These are phyloP conservation scores for Camelina laxa DNA, from an alignment of 345 rosid genomes.

Conservation along the genomic window DNA sequence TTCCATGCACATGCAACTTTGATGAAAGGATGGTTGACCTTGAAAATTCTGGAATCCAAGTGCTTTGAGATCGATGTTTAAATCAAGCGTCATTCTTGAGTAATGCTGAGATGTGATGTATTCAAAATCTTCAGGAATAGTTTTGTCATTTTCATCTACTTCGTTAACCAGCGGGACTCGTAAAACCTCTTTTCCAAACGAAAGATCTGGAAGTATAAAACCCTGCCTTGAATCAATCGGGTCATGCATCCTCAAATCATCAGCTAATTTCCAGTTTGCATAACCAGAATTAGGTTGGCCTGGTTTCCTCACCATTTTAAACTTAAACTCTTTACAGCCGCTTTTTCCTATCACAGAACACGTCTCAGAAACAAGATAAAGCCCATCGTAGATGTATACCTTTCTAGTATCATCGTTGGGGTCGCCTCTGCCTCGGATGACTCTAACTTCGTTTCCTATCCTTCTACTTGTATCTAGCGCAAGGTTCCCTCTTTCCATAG, in stretches of 20 bases:
- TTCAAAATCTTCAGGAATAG: constrained; percentile 55
- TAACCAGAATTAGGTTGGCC: constrained; percentile 48
- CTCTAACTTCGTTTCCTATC: constrained; percentile 62
- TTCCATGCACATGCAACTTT: constrained; percentile 45
- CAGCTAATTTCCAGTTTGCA: background rate
- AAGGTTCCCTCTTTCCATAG: constrained; percentile 69
- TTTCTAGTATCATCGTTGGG: constrained; percentile 23
- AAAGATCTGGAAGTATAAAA: constrained; percentile 56
- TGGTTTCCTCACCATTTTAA: constrained; percentile 52
- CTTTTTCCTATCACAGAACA: background rate
- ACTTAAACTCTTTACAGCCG: constrained; percentile 2
- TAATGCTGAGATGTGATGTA: constrained; percentile 32
- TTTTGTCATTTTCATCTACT: constrained; percentile 57
- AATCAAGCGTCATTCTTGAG: background rate
- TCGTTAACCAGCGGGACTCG: constrained; percentile 74
- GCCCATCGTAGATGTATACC: constrained; percentile 66
- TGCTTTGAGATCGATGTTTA: background rate
- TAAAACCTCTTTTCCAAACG: constrained; percentile 58
- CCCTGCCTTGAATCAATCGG: constrained; percentile 42
- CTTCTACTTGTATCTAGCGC: constrained; percentile 57
- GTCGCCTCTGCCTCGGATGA: constrained; percentile 64
- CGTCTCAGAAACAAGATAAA: background rate
- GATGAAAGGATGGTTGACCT: background rate
- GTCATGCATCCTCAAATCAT: background rate
- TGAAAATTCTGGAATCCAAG: background rate